Evolutionary conservation across 2,329 filamentous ascomycete genomes (phyloP).

Genomic region (Fonsecaea erecta): DNA sequence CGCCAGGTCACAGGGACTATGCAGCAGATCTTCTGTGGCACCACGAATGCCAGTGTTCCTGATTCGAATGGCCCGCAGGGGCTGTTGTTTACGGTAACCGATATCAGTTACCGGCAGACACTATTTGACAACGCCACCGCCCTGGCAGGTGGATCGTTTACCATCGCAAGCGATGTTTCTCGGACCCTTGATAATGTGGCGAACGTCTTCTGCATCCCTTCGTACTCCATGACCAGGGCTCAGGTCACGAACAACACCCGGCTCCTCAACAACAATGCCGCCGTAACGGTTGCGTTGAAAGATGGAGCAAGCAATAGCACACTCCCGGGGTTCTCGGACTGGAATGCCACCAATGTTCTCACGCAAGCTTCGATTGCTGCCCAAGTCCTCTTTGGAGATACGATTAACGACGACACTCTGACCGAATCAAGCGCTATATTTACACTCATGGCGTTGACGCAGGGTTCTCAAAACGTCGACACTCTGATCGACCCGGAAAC

Average conservation of each 20-base stretch:
- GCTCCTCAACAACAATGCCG: conserved; percentile 19
- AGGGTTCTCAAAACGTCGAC: conserved; percentile 25
- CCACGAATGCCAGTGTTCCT: conserved; percentile 15
- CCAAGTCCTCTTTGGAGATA: conserved; percentile 32
- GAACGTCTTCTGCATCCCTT: conserved; percentile 35
- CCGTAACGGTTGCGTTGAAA: conserved; percentile 26
- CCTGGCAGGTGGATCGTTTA: conserved; percentile 32
- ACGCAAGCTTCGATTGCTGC: conserved; percentile 25
- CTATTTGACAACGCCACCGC: conserved; percentile 34
- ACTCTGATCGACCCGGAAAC: conserved; percentile 30
- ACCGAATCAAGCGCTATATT: conserved; percentile 31
- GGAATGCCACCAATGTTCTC: conserved; percentile 34
- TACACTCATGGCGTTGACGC: conserved; percentile 32
- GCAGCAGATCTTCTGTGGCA: conserved; percentile 32
- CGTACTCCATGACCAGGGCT: conserved; percentile 32
- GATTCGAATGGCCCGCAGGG: conserved; percentile 27
- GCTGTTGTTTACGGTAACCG: conserved; percentile 34
- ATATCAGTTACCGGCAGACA: conserved; percentile 33
- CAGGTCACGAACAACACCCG: conserved; percentile 35
- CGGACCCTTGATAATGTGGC: conserved; percentile 32
- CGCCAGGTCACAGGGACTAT: conserved; percentile 31
- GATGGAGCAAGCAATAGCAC: conserved; percentile 41
- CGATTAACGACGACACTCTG: conserved; percentile 20
- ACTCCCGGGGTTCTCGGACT: conserved; percentile 36
- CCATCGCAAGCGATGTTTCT: conserved; percentile 34